phyloP scores from a whole-genome alignment of 805 yeast species.

The Yamadazyma philogaea region DNA sequence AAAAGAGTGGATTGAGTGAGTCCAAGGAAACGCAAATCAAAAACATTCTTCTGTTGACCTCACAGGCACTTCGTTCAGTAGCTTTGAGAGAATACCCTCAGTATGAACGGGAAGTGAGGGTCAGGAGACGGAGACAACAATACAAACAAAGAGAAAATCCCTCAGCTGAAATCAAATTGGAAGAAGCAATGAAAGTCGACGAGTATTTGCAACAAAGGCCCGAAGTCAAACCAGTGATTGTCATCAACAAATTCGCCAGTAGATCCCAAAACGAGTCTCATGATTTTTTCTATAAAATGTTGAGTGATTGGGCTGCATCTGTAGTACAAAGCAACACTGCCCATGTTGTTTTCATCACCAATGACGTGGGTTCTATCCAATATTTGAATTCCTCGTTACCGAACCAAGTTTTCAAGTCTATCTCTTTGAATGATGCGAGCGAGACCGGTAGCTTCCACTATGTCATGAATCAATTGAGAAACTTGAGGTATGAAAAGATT shows the following conservation, averaged over 20 bases:
- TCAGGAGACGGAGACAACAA: constrained; percentile 18
- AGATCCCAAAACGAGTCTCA: constrained; percentile 46
- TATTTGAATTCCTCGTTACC: constrained; percentile 72
- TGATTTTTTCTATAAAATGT: constrained; percentile 63
- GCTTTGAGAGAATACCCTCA: constrained; percentile 30
- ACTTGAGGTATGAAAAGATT: constrained; percentile 18
- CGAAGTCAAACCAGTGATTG: constrained; percentile 79
- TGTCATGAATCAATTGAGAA: constrained; percentile 53
- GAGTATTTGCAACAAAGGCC: constrained; percentile 84
- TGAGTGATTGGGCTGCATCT: constrained; percentile 88
- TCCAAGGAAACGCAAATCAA: constrained; percentile 77
- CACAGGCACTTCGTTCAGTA: constrained; percentile 72
- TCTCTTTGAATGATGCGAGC: constrained; percentile 79
- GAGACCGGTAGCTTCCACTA: constrained; percentile 64
- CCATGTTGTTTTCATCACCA: constrained; percentile 84
- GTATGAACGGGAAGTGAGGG: constrained; percentile 23
- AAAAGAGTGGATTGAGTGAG: constrained; percentile 86
- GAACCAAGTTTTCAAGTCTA: constrained; percentile 76
- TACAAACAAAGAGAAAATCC: constrained; percentile 17
- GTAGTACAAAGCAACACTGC: constrained; percentile 77
- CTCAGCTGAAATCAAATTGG: constrained; percentile 17
- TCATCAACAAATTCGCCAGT: constrained; percentile 68
- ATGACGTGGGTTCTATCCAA: constrained; percentile 76
- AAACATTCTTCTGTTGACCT: constrained; percentile 69
- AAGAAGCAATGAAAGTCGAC: constrained; percentile 58